Conservation (phyloP, 2,329 filamentous ascomycete species). For the Verticillium dahliae region DNA sequence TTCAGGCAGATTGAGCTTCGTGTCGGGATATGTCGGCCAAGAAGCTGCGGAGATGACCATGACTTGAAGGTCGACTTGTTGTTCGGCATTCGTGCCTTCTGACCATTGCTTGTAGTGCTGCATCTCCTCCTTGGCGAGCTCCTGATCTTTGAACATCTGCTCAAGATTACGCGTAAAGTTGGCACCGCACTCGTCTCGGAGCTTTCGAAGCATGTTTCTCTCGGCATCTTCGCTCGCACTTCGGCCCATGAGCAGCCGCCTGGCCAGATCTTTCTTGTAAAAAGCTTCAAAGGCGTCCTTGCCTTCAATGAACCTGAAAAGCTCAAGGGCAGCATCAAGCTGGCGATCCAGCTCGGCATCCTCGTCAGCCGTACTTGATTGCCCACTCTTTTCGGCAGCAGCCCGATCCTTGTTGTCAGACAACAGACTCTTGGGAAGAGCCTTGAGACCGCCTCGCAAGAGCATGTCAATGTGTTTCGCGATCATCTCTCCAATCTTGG, state of each 20-base stretch:
- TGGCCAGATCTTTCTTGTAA: conserved; percentile 95
- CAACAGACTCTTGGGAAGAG: conserved; percentile 63
- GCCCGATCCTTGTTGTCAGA: conserved; percentile 54
- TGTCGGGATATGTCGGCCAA: conserved; percentile 87
- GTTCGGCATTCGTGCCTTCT: conserved; percentile 34
- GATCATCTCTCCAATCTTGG: conserved; percentile 97
- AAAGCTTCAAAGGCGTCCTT: conserved; percentile 98
- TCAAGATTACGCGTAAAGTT: conserved; percentile 96
- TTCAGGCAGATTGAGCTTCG: conserved; percentile 63
- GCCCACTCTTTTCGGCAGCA: conserved; percentile 53
- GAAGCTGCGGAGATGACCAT: conserved; percentile 86
- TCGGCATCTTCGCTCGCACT: conserved; percentile 95
- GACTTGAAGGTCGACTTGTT: conserved; percentile 68
- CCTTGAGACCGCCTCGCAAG: conserved; percentile 80
- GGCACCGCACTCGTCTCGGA: conserved; percentile 89
- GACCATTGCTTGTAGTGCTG: conserved; percentile 68
- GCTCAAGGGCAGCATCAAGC: conserved; percentile 83
- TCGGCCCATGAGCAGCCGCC: conserved; percentile 81
- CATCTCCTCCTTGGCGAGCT: conserved; percentile 90
- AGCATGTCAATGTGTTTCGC: conserved; percentile 93
- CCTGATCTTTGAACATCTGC: conserved; percentile 99
- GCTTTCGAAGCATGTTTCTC: conserved; percentile 84
- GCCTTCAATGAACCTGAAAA: conserved; percentile 95
- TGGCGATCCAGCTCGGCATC: conserved; percentile 89
- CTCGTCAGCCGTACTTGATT: conserved; percentile 71